These are phyloP conservation scores for Candida montana DNA, from an alignment of 805 yeast species.

Conservation along the genomic window DNA sequence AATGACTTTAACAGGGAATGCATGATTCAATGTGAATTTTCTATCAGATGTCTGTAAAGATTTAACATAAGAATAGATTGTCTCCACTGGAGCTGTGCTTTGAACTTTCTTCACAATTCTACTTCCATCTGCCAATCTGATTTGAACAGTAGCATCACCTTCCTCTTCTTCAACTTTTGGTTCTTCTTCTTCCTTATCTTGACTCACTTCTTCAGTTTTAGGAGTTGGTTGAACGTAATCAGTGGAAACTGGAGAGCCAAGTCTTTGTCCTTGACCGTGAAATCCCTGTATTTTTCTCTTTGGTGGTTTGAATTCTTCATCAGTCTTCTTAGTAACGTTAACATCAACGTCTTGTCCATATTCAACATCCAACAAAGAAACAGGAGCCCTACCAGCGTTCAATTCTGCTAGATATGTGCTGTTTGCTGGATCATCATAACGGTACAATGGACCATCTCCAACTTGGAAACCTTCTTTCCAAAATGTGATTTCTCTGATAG, in stretches of 20 bases:
- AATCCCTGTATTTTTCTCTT: slow-evolving; percentile 61
- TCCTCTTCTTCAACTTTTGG: slow-evolving; percentile 20
- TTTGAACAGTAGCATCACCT: slow-evolving; percentile 75
- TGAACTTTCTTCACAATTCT: slow-evolving; percentile 60
- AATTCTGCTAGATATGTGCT: slow-evolving; percentile 71
- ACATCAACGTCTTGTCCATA: slow-evolving; percentile 94
- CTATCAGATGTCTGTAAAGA: slow-evolving; percentile 28
- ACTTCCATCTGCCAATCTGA: slow-evolving; percentile 79
- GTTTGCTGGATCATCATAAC: slow-evolving; percentile 92
- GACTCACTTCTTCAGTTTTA: slow-evolving; percentile 8
- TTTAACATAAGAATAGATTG: slow-evolving; percentile 65
- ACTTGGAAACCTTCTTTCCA: slow-evolving; percentile 97
- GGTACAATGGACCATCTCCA: slow-evolving; percentile 80
- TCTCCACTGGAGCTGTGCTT: slow-evolving; percentile 58
- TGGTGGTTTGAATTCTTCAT: slow-evolving; percentile 76
- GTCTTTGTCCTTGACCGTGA: slow-evolving; percentile 72
- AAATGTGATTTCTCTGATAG: slow-evolving; percentile 77
- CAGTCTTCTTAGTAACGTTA: slow-evolving; percentile 70
- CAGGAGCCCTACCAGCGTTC: slow-evolving; percentile 87
- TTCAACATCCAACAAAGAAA: slow-evolving; percentile 72
- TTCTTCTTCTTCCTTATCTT: slow-evolving; percentile 20
- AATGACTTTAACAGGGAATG: slow-evolving; percentile 78
- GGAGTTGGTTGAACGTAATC: slow-evolving; percentile 34
- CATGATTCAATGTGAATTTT: slow-evolving; percentile 61
- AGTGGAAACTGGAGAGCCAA: slow-evolving; percentile 88